phyloP scores from a whole-genome alignment of 768 basidiomycete genomes.

The Scleroderma bovista region DNA sequence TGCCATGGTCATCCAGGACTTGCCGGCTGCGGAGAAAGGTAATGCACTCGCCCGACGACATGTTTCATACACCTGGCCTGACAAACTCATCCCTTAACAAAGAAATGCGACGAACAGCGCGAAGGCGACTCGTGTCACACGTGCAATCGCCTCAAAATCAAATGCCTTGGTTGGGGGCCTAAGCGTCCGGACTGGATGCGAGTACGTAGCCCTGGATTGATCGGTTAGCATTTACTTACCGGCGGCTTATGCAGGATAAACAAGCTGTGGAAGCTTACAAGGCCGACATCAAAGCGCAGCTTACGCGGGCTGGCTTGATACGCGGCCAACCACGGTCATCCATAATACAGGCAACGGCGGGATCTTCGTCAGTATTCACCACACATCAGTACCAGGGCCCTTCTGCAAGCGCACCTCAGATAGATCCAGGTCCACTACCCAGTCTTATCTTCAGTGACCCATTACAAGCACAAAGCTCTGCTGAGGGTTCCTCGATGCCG shows the following conservation, averaged over 20 bases:
- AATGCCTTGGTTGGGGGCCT: slow-evolving; percentile 81
- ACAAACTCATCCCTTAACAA: slow-evolving; percentile 7
- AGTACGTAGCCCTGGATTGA: slow-evolving; percentile 36
- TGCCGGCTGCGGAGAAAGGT: slow-evolving; percentile 82
- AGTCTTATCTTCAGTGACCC: slow-evolving; percentile 19
- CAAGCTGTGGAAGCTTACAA: slow-evolving; percentile 78
- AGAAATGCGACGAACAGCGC: slow-evolving; percentile 90
- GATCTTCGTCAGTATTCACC: slow-evolving; percentile 31
- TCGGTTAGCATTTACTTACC: slow-evolving; percentile 12
- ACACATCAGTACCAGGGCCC: slow-evolving; percentile 20
- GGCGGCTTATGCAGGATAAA: slow-evolving; percentile 55
- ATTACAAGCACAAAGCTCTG: slow-evolving; percentile 7
- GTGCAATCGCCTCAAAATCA: slow-evolving; percentile 72
- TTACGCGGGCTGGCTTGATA: slow-evolving; percentile 72
- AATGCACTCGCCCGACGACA: slow-evolving; percentile 12
- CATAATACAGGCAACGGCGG: slow-evolving; percentile 34
- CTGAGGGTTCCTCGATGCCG: slow-evolving; percentile 23
- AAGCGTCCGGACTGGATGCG: slow-evolving; percentile 89
- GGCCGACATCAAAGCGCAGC: slow-evolving; percentile 76
- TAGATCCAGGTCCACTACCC: slow-evolving; percentile 14
- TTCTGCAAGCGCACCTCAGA: slow-evolving; percentile 14
- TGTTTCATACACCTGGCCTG: slow-evolving; percentile 2
- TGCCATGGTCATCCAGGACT: slow-evolving; percentile 46
- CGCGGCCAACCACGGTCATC: slow-evolving; percentile 74
- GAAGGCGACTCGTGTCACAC: slow-evolving; percentile 78